Percentiles rank a stretch among this genome's conserved stretches.
Conservation (phyloP, 495 filamentous ascomycete genomes). For the Neurospora sp. region DNA sequence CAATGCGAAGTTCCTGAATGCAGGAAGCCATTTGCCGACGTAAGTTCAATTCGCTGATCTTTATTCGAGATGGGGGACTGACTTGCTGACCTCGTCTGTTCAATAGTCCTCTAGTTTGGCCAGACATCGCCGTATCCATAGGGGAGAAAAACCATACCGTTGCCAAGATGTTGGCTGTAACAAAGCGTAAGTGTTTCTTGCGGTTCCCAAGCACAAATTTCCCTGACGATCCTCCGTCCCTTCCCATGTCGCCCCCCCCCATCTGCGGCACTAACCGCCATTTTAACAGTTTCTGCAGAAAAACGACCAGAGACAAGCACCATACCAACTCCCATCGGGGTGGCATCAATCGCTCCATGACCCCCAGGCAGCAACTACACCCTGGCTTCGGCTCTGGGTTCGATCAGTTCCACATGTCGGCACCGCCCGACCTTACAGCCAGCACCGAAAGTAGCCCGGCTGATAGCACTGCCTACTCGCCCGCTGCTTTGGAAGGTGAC, state of each 20-base stretch:
- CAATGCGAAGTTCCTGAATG: slow-evolving; percentile 72
- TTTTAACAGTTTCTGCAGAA: slow-evolving; percentile 65
- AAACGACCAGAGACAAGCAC: slow-evolving; percentile 83
- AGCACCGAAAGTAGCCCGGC: slow-evolving; percentile 36
- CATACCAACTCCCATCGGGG: slow-evolving; percentile 59
- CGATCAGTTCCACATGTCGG: slow-evolving; percentile 20
- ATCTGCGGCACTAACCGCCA: slow-evolving; percentile 16
- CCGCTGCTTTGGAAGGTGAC: slow-evolving; percentile 25
- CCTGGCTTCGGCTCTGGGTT: slow-evolving; percentile 3
- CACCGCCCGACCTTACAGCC: slow-evolving; percentile 21
- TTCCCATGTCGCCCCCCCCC: slow-evolving; percentile 7
- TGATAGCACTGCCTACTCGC: slow-evolving; percentile 9
- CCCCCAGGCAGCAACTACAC: slow-evolving; percentile 25
- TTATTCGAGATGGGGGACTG: slow-evolving; percentile 1
- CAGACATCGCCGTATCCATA: slow-evolving; percentile 78
- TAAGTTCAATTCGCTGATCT: slow-evolving; percentile 31
- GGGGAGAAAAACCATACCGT: slow-evolving; percentile 74
- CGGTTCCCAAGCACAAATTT: neutral
- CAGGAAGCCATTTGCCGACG: slow-evolving; percentile 79
- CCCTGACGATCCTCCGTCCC: neutral
- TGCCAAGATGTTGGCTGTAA: slow-evolving; percentile 70
- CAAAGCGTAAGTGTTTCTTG: slow-evolving; percentile 52
- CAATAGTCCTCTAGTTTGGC: slow-evolving; percentile 76
- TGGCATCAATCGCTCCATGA: slow-evolving; percentile 47
- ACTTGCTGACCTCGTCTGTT: slow-evolving; percentile 25